A percentile compares a stretch with the other conserved stretches of the same genome.
phyloP scores from a whole-genome alignment of 345 rosid species.

The Linum tenue region DNA sequence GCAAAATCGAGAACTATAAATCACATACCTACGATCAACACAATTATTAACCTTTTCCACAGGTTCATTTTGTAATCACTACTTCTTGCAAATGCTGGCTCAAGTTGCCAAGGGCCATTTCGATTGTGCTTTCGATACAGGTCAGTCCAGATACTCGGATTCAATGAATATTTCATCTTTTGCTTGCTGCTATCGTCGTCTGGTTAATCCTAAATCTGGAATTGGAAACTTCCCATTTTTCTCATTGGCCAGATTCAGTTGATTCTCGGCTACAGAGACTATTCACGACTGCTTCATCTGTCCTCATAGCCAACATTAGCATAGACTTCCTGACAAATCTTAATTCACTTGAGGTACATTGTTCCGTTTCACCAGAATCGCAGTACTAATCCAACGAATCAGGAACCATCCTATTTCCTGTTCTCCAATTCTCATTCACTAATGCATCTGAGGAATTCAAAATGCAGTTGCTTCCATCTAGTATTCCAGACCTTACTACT shows the following conservation, averaged over 20 bases:
- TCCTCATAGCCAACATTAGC: conserved; percentile 18
- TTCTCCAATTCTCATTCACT: background rate
- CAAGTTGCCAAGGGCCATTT: conserved; percentile 24
- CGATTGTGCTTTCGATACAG: conserved; percentile 25
- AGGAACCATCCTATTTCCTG: background rate
- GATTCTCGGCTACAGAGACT: conserved; percentile 20
- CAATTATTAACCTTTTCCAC: background rate
- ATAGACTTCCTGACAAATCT: conserved; percentile 15
- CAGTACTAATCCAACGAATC: background rate
- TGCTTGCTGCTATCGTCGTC: background rate
- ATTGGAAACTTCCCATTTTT: background rate
- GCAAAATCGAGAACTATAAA: background rate
- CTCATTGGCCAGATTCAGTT: conserved; percentile 21
- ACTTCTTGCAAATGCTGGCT: conserved; percentile 27
- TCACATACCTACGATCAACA: background rate
- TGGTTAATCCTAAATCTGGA: background rate
- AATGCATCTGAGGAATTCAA: background rate
- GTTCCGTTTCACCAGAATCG: background rate
- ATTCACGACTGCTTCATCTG: conserved; percentile 19
- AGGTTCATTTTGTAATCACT: conserved; percentile 24
- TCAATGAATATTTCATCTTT: background rate
- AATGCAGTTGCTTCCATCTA: conserved; percentile 21
- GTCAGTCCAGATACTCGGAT: conserved; percentile 4
- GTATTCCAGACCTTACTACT: conserved; percentile 18
- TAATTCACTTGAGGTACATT: conserved; percentile 20